A percentile compares a stretch with the other conserved stretches of the same genome.
Conservation (phyloP, 1,284 basidiomycete species). For the Microbotryum silenes-acaulis region DNA sequence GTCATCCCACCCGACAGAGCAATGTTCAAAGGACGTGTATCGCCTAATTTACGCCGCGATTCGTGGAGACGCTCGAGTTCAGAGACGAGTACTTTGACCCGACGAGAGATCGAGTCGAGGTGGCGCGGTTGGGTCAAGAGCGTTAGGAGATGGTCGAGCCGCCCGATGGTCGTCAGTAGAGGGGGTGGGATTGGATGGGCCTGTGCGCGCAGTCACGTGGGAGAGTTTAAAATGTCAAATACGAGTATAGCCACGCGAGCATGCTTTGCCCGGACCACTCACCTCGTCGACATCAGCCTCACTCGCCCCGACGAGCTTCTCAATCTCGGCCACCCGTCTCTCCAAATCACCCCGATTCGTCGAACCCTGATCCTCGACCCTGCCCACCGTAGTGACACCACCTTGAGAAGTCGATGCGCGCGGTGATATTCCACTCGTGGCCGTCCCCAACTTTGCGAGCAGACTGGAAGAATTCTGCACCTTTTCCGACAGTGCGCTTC, state of each 20-base stretch:
- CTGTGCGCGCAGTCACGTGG: conserved; percentile 1
- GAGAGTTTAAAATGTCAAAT: conserved; percentile 29
- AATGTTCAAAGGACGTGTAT: conserved; percentile 35
- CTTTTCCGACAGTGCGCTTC: neutral
- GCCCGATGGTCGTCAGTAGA: conserved; percentile 67
- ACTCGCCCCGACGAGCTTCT: conserved; percentile 60
- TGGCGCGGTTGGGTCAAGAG: conserved; percentile 91
- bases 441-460: conserved; percentile 8
- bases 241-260: neutral
- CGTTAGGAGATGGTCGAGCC: conserved; percentile 75
- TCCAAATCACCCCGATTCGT: conserved; percentile 13
- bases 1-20: conserved; percentile 43
- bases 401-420: neutral
- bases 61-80: conserved; percentile 81
- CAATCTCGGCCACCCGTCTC: conserved; percentile 63
- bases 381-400: neutral
- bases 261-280: neutral
- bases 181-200: conserved; percentile 56
- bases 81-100: conserved; percentile 82
- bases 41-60: conserved; percentile 42
- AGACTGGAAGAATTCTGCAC: neutral
- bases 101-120: conserved; percentile 88
- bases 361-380: neutral
- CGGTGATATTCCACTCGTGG: neutral
- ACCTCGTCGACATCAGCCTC: conserved; percentile 36